Evolutionary conservation across 176 grass and related monocot genomes (phyloP), one percentile per base, ranked within the genome.

Genomic region (Eragrostis curvula): DNA sequence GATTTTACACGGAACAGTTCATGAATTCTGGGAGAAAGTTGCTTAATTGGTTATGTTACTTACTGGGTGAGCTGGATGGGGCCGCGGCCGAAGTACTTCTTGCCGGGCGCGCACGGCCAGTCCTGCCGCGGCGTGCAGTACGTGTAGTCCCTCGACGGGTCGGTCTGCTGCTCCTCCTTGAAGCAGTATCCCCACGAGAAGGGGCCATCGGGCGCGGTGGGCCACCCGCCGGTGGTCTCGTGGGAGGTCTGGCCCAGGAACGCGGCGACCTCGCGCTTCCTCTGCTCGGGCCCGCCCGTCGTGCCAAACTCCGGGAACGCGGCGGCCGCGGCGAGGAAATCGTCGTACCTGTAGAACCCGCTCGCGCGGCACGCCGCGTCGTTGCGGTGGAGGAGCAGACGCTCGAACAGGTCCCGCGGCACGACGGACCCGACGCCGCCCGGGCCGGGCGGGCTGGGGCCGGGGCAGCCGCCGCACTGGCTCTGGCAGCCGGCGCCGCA

Each of bases 171-270:
- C 70, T 90, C 82, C 77, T 81, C 25, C 27, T 85, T 68, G 43
- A 45, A 80, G 66, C 82, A 88, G 78, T 90, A 94, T 18, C 91
- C 88, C 85, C 82, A 86, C 0, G 85, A 9, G 50, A 83, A 85
- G 21, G 68, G 78, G 0, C 85, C 88, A 52, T 90, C 91, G 1
- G 85, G 85, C 73, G 91, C 91, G 7, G 36, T 53, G 0, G 70
- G 0, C 92, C 88, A 91, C 51, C 89, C 86, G 67, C 92, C 92
- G 71, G 89, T 87, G 36, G 85, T 94, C 85, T 88, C 85, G 77
- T 94, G 91, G n/a, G 91, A 91, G n/a, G 91, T 91, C 66, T 88
- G 84, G 1, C 41, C 89, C 59, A 91, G 74, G 86, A 94, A 94
- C 10, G 92, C 88, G 0, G 83, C 85, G 53, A 91, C 21, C 92